Base-by-base conservation (phyloP, 2,329 filamentous ascomycete genomes). In the Talaromyces sp. region DNA sequence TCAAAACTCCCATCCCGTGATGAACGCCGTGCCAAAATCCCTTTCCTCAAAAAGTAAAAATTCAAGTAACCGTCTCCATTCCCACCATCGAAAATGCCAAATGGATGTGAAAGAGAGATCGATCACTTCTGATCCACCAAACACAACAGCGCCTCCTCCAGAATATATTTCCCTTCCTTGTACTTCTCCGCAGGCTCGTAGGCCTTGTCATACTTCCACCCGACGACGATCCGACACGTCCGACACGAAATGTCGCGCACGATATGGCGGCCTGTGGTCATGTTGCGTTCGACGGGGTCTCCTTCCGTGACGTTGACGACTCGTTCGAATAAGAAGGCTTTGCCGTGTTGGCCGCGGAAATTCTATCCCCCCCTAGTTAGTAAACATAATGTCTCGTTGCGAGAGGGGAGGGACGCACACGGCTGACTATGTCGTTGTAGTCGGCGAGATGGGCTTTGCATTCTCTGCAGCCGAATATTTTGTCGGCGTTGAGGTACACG, bases 181-280 rank as follows among this genome's bases (percentile, higher is more conserved):
- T 99, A 99, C 81, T 97, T 97, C 85, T 99, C 94, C 69, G 85
- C 89, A 38, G 83, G 79, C 82, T 99, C 95, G 77, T 91, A 98
- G 1, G 95, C 95, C 82, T 96, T 97, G 80, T 99, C 95, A 77
- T 99, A 99, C 79, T 97, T 98, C 95, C 95, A 99, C 40, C 95
- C 95, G 62, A 99, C 95, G 34, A 90, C 91, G 78, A 93, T 91
- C 76, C 90, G 91, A 85, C 95, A 99, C 79, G 96, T 91, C 66
- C 90, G 86, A 82, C 95, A 99, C 66, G 84, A 84, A 73, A 99
- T 97, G 77, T 99, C 95, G 66, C 95, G 89, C 58, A 99, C 95
- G 65, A 98, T 85, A 79, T 99, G 95, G 63, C 91, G 88, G 62
- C 95, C 95, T 0, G 95, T 99, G 15, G 95, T 99, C 95, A 99